A percentile compares a stretch with the other conserved stretches of the same genome.
Conservation (phyloP, 2,329 filamentous ascomycete genomes). For the Pseudovirgaria hyperparasitica region DNA sequence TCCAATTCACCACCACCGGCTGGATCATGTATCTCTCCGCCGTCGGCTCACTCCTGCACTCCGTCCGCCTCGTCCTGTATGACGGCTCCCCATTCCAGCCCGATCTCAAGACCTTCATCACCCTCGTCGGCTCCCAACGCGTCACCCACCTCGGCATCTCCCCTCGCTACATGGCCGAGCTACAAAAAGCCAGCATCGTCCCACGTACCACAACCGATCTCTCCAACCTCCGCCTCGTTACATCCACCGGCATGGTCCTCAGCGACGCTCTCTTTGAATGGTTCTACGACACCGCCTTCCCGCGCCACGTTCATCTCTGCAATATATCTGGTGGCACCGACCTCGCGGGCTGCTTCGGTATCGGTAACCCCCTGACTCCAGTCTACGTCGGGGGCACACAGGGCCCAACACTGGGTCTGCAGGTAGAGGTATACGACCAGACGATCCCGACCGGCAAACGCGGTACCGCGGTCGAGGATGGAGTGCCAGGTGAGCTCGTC, state of each 20-base stretch:
- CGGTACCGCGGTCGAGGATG: constrained; percentile 43
- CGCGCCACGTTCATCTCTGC: constrained; percentile 48
- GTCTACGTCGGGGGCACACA: constrained; percentile 48
- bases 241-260: constrained; percentile 71
- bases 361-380: constrained; percentile 56
- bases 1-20: constrained; percentile 46
- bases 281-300: constrained; percentile 65
- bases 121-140: constrained; percentile 47
- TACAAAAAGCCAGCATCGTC: constrained; percentile 49
- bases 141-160: constrained; percentile 66
- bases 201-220: constrained; percentile 54
- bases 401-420: constrained; percentile 39
- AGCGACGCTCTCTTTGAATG: constrained; percentile 67
- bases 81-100: constrained; percentile 73
- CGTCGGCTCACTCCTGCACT: constrained; percentile 45
- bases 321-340: constrained; percentile 74
- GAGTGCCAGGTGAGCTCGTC: constrained; percentile 64
- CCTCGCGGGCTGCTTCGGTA: constrained; percentile 51
- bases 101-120: constrained; percentile 49
- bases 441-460: constrained; percentile 29
- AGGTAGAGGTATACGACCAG: constrained; percentile 48
- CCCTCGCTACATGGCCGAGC: constrained; percentile 63
- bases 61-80: constrained; percentile 56
- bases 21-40: constrained; percentile 66
- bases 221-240: constrained; percentile 46